Evolutionary conservation across 108 stramenopile species (phyloP).

Genomic region (Schizochytrium sp.): DNA sequence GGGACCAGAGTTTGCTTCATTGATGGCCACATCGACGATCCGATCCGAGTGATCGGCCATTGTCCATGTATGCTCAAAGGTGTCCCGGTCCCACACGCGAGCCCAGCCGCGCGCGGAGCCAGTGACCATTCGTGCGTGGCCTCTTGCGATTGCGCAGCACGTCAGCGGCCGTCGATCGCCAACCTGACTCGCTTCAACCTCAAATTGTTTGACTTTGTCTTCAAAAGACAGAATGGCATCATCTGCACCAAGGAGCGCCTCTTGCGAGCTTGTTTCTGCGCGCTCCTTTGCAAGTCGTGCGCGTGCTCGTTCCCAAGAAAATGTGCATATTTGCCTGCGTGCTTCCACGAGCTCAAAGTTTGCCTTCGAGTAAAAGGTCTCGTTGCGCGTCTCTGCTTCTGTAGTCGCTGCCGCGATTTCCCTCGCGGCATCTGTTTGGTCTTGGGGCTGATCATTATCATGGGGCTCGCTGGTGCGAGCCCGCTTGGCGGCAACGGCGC

Average conservation of each 20-base stretch:
- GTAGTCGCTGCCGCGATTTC: constrained; percentile 25
- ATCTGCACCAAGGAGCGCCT: neutral
- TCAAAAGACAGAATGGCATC: neutral
- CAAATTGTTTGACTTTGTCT: constrained; percentile 13
- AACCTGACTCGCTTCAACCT: constrained; percentile 36
- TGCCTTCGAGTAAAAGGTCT: constrained; percentile 79
- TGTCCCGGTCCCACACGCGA: constrained; percentile 75
- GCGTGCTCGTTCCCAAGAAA: constrained; percentile 60
- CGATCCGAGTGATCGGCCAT: constrained; percentile 73
- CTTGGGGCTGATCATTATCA: neutral
- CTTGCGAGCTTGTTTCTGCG: constrained; percentile 27
- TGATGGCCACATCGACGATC: constrained; percentile 53
- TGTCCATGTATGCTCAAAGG: constrained; percentile 40
- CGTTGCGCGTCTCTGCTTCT: constrained; percentile 24
- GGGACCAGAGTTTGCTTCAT: constrained; percentile 12
- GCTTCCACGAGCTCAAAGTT: constrained; percentile 64
- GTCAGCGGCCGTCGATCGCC: constrained; percentile 32
- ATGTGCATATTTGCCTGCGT: constrained; percentile 56
- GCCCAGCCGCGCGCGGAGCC: constrained; percentile 79
- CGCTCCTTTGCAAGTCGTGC: constrained; percentile 62
- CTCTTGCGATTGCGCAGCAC: constrained; percentile 22
- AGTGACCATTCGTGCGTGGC: constrained; percentile 62
- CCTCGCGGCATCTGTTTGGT: constrained; percentile 27
- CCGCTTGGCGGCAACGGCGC: neutral
- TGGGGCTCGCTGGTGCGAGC: neutral